Evolutionary conservation across 495 filamentous ascomycete genomes (phyloP).

Genomic region (Aspergillus ostianus): DNA sequence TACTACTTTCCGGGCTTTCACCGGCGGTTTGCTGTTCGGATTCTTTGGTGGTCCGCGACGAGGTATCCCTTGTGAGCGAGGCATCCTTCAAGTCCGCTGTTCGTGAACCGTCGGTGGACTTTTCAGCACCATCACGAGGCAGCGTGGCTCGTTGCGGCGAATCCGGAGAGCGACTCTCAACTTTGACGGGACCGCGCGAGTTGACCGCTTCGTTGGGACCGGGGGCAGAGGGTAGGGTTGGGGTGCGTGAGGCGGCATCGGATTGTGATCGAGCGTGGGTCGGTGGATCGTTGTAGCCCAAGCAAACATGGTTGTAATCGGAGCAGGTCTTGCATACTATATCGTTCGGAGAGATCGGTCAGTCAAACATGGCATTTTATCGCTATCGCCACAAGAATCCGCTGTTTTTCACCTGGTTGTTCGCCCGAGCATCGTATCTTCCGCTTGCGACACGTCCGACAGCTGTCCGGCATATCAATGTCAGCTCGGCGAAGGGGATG

Average conservation of each 20-base stretch:
- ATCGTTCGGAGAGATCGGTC: not conserved
- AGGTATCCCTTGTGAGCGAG: constrained; percentile 21
- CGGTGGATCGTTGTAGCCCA: constrained; percentile 70
- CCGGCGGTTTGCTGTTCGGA: constrained; percentile 26
- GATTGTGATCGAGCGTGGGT: constrained; percentile 52
- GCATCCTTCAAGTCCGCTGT: constrained; percentile 20
- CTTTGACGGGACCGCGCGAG: constrained; percentile 17
- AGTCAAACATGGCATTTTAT: not conserved
- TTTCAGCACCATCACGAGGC: constrained; percentile 14
- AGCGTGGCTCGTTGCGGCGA: constrained; percentile 16
- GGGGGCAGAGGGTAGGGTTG: constrained; percentile 22
- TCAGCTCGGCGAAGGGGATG: constrained; percentile 9
- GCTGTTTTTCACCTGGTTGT: constrained; percentile 49
- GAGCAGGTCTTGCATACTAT: constrained; percentile 68
- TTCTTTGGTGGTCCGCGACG: constrained; percentile 30
- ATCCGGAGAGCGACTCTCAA: constrained; percentile 34
- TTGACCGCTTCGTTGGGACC: constrained; percentile 20
- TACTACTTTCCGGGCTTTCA: constrained; percentile 44
- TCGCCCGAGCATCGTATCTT: constrained; percentile 83
- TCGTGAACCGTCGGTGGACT: constrained; percentile 21
- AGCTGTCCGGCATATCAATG: constrained; percentile 42
- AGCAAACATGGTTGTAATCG: constrained; percentile 69
- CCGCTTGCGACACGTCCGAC: constrained; percentile 75
- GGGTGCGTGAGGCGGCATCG: constrained; percentile 30
- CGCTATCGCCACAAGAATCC: not conserved